phyloP scores from a whole-genome alignment of 192 early-diverging fungal species.

The Martensiomyces pterosporus region DNA sequence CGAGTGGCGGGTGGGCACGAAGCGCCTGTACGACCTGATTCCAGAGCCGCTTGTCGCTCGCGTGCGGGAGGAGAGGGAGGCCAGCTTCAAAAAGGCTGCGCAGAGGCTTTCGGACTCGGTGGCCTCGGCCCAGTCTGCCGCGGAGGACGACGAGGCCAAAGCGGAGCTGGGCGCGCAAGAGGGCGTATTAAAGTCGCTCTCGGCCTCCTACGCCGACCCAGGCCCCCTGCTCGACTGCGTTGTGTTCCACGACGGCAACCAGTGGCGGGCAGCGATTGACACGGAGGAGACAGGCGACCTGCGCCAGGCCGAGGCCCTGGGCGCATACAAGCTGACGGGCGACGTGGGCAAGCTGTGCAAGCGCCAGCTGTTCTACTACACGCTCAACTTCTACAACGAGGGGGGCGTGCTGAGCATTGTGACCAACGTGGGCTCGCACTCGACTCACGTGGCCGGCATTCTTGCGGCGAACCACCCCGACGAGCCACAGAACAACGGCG shows the following conservation, averaged over 20 bases:
- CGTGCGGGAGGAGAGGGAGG: conserved; percentile 53
- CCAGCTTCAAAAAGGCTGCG: conserved; percentile 28
- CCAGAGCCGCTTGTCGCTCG: conserved; percentile 49
- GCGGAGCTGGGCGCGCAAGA: conserved; percentile 50
- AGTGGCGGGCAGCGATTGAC: conserved; percentile 85
- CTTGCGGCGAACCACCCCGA: conserved; percentile 85
- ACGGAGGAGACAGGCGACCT: conserved; percentile 76
- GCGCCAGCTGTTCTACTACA: conserved; percentile 79
- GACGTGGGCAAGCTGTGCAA: conserved; percentile 72
- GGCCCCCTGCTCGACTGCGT: conserved; percentile 79
- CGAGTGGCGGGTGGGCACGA: conserved; percentile 82
- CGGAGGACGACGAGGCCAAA: conserved; percentile 47
- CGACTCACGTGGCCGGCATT: conserved; percentile 94
- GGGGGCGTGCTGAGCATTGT: conserved; percentile 78
- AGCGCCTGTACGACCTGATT: conserved; percentile 71
- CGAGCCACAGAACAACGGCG: conserved; percentile 79
- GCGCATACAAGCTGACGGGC: conserved; percentile 68
- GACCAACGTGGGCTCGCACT: conserved; percentile 76
- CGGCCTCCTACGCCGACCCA: conserved; percentile 67
- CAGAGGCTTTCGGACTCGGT: conserved; percentile 23
- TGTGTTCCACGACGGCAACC: conserved; percentile 81
- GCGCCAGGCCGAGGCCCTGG: conserved; percentile 54
- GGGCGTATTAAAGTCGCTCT: conserved; percentile 58
- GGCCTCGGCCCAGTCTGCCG: no score
- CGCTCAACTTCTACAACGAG: conserved; percentile 90